phyloP scores from a whole-genome alignment of 495 filamentous ascomycete species.

The Penicillium bialowiezense region DNA sequence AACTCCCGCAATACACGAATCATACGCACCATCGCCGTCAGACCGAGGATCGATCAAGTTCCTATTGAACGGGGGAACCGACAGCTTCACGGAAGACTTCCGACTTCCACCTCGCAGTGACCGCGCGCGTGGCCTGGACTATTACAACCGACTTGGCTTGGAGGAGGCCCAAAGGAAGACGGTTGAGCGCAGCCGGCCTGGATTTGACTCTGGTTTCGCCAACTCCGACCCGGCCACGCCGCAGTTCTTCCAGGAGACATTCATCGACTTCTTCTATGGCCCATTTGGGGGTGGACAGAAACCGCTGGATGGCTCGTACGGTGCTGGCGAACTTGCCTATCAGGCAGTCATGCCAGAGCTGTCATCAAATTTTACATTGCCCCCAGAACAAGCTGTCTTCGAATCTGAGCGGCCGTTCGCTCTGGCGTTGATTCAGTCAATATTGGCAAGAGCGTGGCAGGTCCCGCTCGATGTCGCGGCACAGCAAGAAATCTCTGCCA shows the following conservation, averaged over 20 bases:
- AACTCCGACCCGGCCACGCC: slow-evolving; percentile 25
- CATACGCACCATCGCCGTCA: slow-evolving; percentile 24
- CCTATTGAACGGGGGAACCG: slow-evolving; percentile 44
- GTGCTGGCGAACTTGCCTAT: slow-evolving; percentile 16
- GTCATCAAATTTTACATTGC: slow-evolving; percentile 17
- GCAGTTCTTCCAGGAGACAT: slow-evolving; percentile 40
- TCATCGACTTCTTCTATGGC: slow-evolving; percentile 42
- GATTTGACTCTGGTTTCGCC: slow-evolving; percentile 19
- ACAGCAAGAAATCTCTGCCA: slow-evolving; percentile 39
- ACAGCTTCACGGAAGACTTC: slow-evolving; percentile 45
- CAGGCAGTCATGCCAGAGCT: slow-evolving; percentile 10
- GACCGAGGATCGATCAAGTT: slow-evolving; percentile 49
- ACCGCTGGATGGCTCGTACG: slow-evolving; percentile 20
- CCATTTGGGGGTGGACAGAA: slow-evolving; percentile 37
- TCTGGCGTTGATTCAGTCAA: slow-evolving; percentile 35
- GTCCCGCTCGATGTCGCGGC: slow-evolving; percentile 35
- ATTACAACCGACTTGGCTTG: slow-evolving; percentile 28
- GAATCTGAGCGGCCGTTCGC: slow-evolving; percentile 39
- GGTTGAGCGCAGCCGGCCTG: slow-evolving; percentile 12
- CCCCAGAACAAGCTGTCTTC: slow-evolving; percentile 17
- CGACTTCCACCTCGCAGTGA: slow-evolving; percentile 42
- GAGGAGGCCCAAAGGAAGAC: slow-evolving; percentile 20
- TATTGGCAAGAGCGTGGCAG: slow-evolving; percentile 35
- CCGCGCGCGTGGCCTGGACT: slow-evolving; percentile 32
- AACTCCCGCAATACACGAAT: slow-evolving; percentile 22